These are phyloP conservation scores for Coniochaeta sp. DNA, from an alignment of 2,329 filamentous ascomycete species.

Conservation along the genomic window DNA sequence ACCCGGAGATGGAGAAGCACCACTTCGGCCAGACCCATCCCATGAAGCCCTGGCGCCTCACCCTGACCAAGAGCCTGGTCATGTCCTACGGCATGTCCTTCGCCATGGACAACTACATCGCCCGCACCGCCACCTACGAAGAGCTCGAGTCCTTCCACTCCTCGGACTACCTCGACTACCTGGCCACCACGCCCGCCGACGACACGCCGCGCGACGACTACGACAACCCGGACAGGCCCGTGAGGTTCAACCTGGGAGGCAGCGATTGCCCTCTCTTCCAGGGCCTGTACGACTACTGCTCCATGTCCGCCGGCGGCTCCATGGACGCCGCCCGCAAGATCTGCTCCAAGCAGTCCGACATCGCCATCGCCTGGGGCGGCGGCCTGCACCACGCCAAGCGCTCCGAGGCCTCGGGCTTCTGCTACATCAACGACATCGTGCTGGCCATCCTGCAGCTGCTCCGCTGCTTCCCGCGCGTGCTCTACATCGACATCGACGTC, in stretches of 20 bases:
- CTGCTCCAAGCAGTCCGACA: constrained; percentile 78
- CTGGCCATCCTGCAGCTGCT: constrained; percentile 85
- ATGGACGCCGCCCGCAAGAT: constrained; percentile 88
- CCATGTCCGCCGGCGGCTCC: constrained; percentile 83
- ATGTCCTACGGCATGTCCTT: constrained; percentile 93
- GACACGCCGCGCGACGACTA: constrained; percentile 57
- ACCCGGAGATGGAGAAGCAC: constrained; percentile 89
- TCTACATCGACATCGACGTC: constrained; percentile 90
- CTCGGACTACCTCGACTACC: constrained; percentile 82
- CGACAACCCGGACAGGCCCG: constrained; percentile 53
- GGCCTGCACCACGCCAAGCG: constrained; percentile 96
- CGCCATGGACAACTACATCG: constrained; percentile 90
- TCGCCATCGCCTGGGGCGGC: constrained; percentile 96
- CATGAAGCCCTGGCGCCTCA: constrained; percentile 98
- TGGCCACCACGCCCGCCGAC: constrained; percentile 63
- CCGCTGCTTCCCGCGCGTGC: constrained; percentile 71
- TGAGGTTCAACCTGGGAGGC: constrained; percentile 77
- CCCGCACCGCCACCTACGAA: constrained; percentile 76
- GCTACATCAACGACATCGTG: constrained; percentile 98
- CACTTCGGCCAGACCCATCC: constrained; percentile 96
- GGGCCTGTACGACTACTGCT: constrained; percentile 90
- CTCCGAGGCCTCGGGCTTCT: constrained; percentile 88
- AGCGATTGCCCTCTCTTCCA: constrained; percentile 97
- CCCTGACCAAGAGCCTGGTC: constrained; percentile 89
- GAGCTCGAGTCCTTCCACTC: constrained; percentile 85